Conservation (phyloP, 805 yeast species). For the Hanseniaspora lachancei region DNA sequence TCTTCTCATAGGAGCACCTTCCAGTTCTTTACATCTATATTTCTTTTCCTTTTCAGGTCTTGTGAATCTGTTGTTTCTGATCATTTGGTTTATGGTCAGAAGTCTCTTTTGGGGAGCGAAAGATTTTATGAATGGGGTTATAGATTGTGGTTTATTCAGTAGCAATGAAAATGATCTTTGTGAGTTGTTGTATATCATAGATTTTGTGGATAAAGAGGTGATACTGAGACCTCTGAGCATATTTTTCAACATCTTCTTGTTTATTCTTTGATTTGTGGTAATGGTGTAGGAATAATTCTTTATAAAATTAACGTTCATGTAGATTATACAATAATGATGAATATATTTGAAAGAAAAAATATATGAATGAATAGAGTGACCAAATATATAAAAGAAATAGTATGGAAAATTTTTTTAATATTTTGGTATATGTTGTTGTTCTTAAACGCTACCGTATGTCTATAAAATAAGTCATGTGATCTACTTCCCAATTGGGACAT, state of each 20-base stretch:
- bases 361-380: no score
- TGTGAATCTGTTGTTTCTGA: background rate
- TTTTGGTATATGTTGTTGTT: no score
- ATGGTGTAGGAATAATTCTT: background rate
- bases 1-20: slow-evolving; percentile 69
- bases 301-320: no score
- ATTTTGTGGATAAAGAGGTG: background rate
- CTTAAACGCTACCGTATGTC: no score
- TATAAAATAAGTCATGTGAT: background rate
- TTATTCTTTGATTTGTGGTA: no score
- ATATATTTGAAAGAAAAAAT: no score
- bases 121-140: background rate
- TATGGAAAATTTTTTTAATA: no score
- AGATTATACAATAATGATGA: no score
- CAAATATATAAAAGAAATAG: no score
- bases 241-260: background rate
- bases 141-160: background rate
- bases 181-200: background rate
- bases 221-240: background rate
- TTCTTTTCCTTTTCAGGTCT: slow-evolving; percentile 34
- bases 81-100: slow-evolving; percentile 4
- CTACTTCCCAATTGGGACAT: background rate
- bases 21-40: slow-evolving; percentile 68
- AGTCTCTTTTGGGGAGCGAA: background rate
- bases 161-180: background rate